These are phyloP conservation scores for Vigna unguiculata DNA, from an alignment of 306 rosid genomes.

Conservation along the genomic window DNA sequence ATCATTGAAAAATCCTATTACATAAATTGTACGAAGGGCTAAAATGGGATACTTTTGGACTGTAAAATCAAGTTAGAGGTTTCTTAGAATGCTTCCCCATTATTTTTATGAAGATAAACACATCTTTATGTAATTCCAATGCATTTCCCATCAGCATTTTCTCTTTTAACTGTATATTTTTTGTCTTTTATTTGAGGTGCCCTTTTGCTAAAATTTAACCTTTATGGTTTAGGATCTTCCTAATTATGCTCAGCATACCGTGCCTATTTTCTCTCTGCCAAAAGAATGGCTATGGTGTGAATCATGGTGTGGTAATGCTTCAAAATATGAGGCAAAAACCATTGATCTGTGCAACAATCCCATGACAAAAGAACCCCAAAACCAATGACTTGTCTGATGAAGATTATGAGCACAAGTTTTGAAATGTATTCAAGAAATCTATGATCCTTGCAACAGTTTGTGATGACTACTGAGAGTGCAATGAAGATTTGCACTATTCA, in stretches of 20 bases:
- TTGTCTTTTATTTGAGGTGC: background rate
- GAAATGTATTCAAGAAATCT: background rate
- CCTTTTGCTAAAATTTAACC: background rate
- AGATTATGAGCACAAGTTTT: slow-evolving; percentile 46
- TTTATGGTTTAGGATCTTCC: slow-evolving; percentile 6
- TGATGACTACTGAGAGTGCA: background rate
- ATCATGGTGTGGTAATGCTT: slow-evolving; percentile 9
- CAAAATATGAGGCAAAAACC: slow-evolving; percentile 18
- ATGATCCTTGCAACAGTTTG: background rate
- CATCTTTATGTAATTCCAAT: background rate
- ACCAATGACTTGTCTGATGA: slow-evolving; percentile 16
- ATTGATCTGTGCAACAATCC: slow-evolving; percentile 21
- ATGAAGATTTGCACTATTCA: background rate
- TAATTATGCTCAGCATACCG: slow-evolving; percentile 1
- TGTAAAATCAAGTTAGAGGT: no score
- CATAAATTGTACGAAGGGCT: no score
- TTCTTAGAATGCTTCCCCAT: background rate
- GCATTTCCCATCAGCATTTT: slow-evolving; percentile 8
- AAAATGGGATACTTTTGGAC: no score
- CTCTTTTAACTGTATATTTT: background rate
- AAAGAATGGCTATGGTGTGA: slow-evolving; percentile 24
- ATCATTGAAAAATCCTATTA: no score
- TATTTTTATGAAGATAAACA: background rate
- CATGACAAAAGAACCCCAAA: slow-evolving; percentile 16
- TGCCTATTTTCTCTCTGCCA: slow-evolving; percentile 14